These are phyloP conservation scores for Colletotrichum lupini DNA, from an alignment of 2,329 filamentous ascomycete genomes.

Conservation along the genomic window DNA sequence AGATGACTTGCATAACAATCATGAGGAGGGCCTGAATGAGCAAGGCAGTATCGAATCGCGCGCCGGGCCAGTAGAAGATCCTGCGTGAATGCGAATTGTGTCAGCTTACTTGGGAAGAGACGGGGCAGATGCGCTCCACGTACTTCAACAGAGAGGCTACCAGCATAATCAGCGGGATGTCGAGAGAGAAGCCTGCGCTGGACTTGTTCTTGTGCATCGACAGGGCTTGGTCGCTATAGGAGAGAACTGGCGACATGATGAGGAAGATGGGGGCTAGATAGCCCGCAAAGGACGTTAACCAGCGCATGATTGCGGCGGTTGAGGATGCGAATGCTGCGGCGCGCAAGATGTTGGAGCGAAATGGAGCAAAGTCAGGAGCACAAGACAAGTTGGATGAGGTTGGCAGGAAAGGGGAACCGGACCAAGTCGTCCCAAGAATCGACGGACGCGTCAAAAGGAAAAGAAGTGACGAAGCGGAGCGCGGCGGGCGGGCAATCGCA, in stretches of 20 bases:
- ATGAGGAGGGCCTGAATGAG: constrained; percentile 74
- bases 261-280: constrained; percentile 72
- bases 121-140: constrained; percentile 27
- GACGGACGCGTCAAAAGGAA: constrained; percentile 29
- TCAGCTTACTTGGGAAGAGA: constrained; percentile 28
- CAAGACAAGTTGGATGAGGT: not conserved
- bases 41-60: constrained; percentile 71
- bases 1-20: constrained; percentile 70
- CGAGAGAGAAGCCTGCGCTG: constrained; percentile 76
- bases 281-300: constrained; percentile 54
- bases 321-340: not conserved
- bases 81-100: constrained; percentile 48
- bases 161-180: constrained; percentile 79
- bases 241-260: constrained; percentile 71
- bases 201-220: constrained; percentile 73
- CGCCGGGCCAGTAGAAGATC: constrained; percentile 77
- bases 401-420: not conserved
- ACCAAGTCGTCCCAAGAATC: not conserved
- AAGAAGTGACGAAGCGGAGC: constrained; percentile 28
- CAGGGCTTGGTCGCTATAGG: constrained; percentile 73
- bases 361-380: not conserved
- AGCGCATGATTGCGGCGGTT: constrained; percentile 17
- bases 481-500: constrained; percentile 22
- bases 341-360: not conserved
- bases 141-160: constrained; percentile 74